Percentiles rank a stretch among this genome's conserved stretches.
phyloP scores from a whole-genome alignment of 164 flowering plant genomes.

The Magnolia sinica region DNA sequence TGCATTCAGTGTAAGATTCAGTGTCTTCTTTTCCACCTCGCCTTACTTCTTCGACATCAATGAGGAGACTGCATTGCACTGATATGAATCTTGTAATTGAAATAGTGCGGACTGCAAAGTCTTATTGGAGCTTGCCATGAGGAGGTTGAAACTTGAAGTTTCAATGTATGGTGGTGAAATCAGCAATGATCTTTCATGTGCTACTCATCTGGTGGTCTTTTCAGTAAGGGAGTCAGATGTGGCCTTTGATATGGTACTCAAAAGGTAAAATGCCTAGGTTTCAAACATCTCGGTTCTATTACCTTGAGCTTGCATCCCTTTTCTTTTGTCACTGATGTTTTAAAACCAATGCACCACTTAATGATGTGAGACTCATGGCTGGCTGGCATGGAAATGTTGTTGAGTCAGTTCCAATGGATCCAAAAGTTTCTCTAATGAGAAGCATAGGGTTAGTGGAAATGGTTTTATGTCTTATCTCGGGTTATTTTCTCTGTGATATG shows the following conservation, averaged over 20 bases:
- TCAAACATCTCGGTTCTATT: background rate
- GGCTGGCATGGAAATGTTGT: background rate
- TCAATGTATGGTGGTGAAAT: slow-evolving; percentile 71
- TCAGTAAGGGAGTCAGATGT: slow-evolving; percentile 31
- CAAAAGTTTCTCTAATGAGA: background rate
- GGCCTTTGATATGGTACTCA: slow-evolving; percentile 34
- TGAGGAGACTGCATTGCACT: background rate
- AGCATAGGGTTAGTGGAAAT: no score
- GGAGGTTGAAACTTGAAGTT: slow-evolving; percentile 76
- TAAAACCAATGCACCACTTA: background rate
- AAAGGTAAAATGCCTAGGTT: slow-evolving; percentile 39
- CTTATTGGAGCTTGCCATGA: slow-evolving; percentile 43
- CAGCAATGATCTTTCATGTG: slow-evolving; percentile 41
- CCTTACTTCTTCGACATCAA: background rate
- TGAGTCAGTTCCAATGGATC: background rate
- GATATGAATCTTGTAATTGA: slow-evolving; percentile 16
- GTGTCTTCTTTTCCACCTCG: background rate
- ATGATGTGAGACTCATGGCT: background rate
- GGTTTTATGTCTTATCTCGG: no score
- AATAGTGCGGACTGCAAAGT: slow-evolving; percentile 46
- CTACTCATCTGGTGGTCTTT: slow-evolving; percentile 76
- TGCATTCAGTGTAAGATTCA: slow-evolving; percentile 34
- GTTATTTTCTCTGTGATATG: no score
- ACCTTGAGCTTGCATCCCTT: background rate
- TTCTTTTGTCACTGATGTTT: background rate